Evolutionary conservation across 179 eudicot genomes (phyloP).

Genomic region (Nepenthes alata): DNA sequence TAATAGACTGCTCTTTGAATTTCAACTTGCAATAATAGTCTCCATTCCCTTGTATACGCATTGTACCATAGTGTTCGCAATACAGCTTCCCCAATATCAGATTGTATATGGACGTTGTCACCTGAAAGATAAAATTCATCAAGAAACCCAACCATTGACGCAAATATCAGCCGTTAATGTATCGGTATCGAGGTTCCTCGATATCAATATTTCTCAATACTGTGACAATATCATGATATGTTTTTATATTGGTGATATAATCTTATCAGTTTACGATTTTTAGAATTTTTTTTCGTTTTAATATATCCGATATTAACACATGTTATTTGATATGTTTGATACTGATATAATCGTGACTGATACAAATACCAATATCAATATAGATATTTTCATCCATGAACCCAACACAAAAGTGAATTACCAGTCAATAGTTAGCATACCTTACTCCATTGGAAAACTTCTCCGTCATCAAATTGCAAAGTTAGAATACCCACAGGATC

Average conservation of each 20-base stretch:
- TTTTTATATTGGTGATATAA: too few species aligned
- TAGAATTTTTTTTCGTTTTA: too few species aligned
- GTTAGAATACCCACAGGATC: constrained; percentile 87
- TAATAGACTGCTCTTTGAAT: constrained; percentile 94
- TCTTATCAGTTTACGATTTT: too few species aligned
- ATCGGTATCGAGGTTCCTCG: too few species aligned
- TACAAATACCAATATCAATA: too few species aligned
- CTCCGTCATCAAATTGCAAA: constrained; percentile 92
- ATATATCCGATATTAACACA: too few species aligned
- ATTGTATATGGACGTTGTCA: constrained; percentile 91
- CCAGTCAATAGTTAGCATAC: constrained; percentile 19
- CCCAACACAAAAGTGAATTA: neutral
- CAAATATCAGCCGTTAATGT: too few species aligned
- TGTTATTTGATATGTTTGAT: too few species aligned
- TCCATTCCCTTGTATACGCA: constrained; percentile 77
- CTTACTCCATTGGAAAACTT: constrained; percentile 94
- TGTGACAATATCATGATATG: too few species aligned
- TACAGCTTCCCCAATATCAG: constrained; percentile 88
- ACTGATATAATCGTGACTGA: too few species aligned
- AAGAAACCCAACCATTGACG: neutral
- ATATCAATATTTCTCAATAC: too few species aligned
- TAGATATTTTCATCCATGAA: too few species aligned
- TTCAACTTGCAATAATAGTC: constrained; percentile 71
- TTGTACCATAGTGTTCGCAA: constrained; percentile 91
- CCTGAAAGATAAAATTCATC: constrained; percentile 33